Evolutionary conservation across 768 basidiomycete genomes (phyloP).

Genomic region (Boletellus sp.): DNA sequence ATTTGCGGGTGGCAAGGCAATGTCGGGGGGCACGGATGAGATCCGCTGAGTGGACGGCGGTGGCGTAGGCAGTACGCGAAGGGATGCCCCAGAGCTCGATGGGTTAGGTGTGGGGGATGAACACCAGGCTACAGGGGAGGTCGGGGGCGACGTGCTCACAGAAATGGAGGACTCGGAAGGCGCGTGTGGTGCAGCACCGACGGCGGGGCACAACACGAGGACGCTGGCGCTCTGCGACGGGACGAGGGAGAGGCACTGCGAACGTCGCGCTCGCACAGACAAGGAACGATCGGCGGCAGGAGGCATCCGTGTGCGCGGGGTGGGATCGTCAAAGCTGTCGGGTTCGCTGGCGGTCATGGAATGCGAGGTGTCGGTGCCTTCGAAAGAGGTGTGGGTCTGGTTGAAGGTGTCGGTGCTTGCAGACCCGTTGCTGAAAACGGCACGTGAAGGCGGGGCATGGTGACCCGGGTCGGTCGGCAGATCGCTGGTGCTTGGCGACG

Average conservation of each 20-base stretch:
- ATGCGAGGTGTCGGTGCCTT: constrained; percentile 2
- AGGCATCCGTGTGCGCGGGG: constrained; percentile 14
- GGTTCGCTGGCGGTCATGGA: constrained; percentile 5
- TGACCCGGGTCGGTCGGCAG: not conserved
- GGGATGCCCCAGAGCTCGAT: not conserved
- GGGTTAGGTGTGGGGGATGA: constrained; percentile 4
- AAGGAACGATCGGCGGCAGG: not conserved
- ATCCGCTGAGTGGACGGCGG: constrained; percentile 5
- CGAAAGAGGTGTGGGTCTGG: constrained; percentile 1
- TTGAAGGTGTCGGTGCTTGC: not conserved
- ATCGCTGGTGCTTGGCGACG: constrained; percentile 7
- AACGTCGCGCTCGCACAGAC: constrained; percentile 5
- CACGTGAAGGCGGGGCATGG: constrained; percentile 2
- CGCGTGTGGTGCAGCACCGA: constrained; percentile 18
- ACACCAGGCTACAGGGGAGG: constrained; percentile 2
- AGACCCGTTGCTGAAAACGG: constrained; percentile 7
- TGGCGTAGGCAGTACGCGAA: not conserved
- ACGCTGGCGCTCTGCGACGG: constrained; percentile 6
- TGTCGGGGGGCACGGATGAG: constrained; percentile 3
- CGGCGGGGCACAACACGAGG: constrained; percentile 14
- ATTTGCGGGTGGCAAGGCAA: constrained; percentile 1
- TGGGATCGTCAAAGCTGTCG: constrained; percentile 19
- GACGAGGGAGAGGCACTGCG: constrained; percentile 14
- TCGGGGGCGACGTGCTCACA: constrained; percentile 10
- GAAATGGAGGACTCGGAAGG: constrained; percentile 17